Base-by-base conservation (phyloP, 1,284 basidiomycete species). In the Sanghuangporus baumii region DNA sequence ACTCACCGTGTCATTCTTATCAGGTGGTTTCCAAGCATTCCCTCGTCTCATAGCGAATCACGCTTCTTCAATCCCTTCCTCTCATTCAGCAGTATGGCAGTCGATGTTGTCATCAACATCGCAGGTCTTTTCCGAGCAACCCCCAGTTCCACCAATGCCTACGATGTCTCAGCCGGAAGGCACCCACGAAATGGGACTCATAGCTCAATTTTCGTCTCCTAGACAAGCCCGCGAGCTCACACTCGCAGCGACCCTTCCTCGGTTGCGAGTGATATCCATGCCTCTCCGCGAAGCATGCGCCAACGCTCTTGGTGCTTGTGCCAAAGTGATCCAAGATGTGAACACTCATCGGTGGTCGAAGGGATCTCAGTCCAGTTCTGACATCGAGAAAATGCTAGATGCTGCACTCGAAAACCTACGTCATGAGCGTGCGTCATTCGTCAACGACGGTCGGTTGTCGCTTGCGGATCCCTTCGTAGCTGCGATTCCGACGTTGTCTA, bases 291-390 rank as follows among this genome's bases (percentile, higher is more conserved):
- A 67, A 3, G 74, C 79, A 0, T 74, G 74, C 34, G 67, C 72
- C 8, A 70, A 62, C 1, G 78, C 73, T 1, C 69, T 83, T 14
- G 67, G 60, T 0, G 67, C 73, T 37, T 71, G 73, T 9, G 69
- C 74, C 23, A 66, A 68, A 4, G 75, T 76, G 57, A 65, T 86
- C 26, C 71, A 76, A 16, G 69, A 74, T 52, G 72, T 83, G 65
- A 86, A 87, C 69, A 73, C 71, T n/a, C 74, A 75, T 14, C 76
- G 85, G 26, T 86, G 81, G 76, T 65, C 67, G 67, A 16, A 18
- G 47, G 12, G 14, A 20, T 66, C 67, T 66, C n/a, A 64, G 65
- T 6, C 48, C 20, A 3, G 58, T 20, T 66, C 59, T 20, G 73
- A 74, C 40, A 64, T 71, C 34, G 69, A 70, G 36, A 66, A 71